A percentile compares a stretch with the other conserved stretches of the same genome.
Conservation (phyloP, 352 stramenopile species). For the Elongisporangium prolatum region DNA sequence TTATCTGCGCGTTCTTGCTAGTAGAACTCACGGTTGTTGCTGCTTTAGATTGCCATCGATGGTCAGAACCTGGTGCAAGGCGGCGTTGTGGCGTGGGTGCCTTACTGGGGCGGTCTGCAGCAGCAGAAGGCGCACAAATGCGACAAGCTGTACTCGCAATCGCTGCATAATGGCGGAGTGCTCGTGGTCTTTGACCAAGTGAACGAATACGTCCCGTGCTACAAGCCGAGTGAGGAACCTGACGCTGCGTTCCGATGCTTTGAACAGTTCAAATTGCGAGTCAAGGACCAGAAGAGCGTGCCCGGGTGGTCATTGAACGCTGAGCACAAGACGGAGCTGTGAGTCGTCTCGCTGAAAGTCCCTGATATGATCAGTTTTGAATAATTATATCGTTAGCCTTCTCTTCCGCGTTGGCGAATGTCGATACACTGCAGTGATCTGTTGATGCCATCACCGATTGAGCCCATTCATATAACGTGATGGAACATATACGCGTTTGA, state of each 20-base stretch:
- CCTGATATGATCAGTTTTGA: not conserved
- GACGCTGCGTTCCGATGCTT: conserved; percentile 59
- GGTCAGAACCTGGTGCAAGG: conserved; percentile 77
- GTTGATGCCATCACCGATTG: conserved; percentile 9
- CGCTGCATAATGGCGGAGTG: conserved; percentile 65
- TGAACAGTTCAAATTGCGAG: conserved; percentile 61
- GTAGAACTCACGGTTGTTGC: conserved; percentile 1
- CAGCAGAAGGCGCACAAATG: conserved; percentile 32
- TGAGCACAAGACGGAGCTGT: conserved; percentile 32
- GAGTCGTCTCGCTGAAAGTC: conserved; percentile 2
- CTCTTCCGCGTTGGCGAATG: not conserved
- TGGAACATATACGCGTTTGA: conserved; percentile 39
- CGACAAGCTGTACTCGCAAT: conserved; percentile 47
- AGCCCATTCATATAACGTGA: conserved; percentile 39
- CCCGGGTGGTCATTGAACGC: conserved; percentile 71
- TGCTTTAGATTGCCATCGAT: conserved; percentile 62
- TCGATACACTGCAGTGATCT: not conserved
- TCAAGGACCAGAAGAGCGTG: conserved; percentile 82
- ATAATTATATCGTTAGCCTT: conserved; percentile 1
- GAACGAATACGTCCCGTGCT: conserved; percentile 80
- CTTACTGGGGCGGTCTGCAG: conserved; percentile 67
- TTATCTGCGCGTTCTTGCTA: not conserved
- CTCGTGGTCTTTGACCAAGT: conserved; percentile 60
- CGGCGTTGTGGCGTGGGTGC: conserved; percentile 58
- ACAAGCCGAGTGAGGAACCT: conserved; percentile 25